Evolutionary conservation across 108 stramenopile genomes (phyloP), one percentile per base, ranked within the genome.

Genomic region (Nitzschia palea): DNA sequence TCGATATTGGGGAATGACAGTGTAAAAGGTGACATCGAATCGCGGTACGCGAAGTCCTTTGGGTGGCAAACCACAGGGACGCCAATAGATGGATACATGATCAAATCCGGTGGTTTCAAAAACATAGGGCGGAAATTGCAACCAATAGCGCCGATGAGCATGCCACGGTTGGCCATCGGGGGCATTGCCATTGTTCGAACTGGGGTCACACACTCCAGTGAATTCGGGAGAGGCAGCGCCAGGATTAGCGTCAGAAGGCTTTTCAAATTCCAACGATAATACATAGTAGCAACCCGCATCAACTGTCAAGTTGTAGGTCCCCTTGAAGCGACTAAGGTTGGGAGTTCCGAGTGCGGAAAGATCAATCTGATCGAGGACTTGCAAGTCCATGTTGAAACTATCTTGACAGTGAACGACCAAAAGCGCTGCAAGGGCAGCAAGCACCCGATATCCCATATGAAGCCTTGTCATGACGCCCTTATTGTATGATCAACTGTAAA

Each of bases 31-130:
- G 12, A 74, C 6, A 57, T 74, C 73, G 26, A 58, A 74, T 3
- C 73, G 50, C 2, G 73, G 47, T 29, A 51, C 32, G 42, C 44
- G 52, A 14, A 35, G 44, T 0, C 65, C 65, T 10, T 34, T 40
- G 1, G 73, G 73, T 5, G 33, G 44, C 4, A 48, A 18, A 26
- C 73, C 73, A 61, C 73, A 74, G 15, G 73, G 73, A 43, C 45
- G 47, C 55, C 55, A 65, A 15, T 67, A 55, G 5, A 74, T 23
- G 18, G 73, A 74, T 18, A 66, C 14, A 51, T 74, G 73, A 52
- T 74, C 58, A 36, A 74, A 74, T 32, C 73, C 73, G 20, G 73
- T 74, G 22, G 73, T 61, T 25, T 74, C 58, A 31, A 37, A 54
- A 2, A 67, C 57, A 44, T 74, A 67, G 9, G 33, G 23, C 4